Evolutionary conservation across 2,329 filamentous ascomycete species (phyloP), one percentile per base, ranked within the genome.

Genomic region (Incumbomyces lentus): DNA sequence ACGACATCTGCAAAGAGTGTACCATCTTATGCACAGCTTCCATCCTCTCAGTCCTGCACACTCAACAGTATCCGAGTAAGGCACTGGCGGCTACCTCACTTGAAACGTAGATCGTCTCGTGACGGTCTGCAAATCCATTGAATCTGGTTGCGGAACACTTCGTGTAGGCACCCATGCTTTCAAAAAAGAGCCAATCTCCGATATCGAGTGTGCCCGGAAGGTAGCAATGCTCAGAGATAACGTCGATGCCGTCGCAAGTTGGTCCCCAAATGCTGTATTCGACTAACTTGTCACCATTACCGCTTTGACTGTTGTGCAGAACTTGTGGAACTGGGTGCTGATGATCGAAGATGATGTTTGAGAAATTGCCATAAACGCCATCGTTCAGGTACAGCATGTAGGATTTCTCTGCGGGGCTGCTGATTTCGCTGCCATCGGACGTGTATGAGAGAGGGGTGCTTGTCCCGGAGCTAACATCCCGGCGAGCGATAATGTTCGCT

Each of bases 381-480:
- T 98, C 92, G 63, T 98, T 98, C 64, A 96, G 72, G 65, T 98
- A 98, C 39, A 95, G 71, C 92, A 96, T 98, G 74, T 94, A 95
- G 56, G 82, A 86, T 51, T 79, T 81, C 52, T 76, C 73, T 42
- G 73, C 73, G 2, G 41, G 34, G 41, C 18, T 44, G 32, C 13
- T 29, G 13, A 16, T 11, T 11, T 10, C 76, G 72, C 16, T 57
- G 32, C 58, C 58, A 6, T 59, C 58, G 13, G 57, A 56, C 4
- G 22, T 19, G 40, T n/a, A 16, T 4, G 32, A 35, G 8, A n/a
- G n/a, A 2, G 60, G 58, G 39, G 63, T 62, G 33, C 70, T 71
- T 3, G 84, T 79, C 60, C 90, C 49, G 26, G 45, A 81, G 53
- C 82, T 75, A 48, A 96, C 82, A 34, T 87, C 88, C 60, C 92